Evolutionary conservation across 495 filamentous ascomycete genomes (phyloP).

Genomic region (Hypoxylon lienhwacheense): DNA sequence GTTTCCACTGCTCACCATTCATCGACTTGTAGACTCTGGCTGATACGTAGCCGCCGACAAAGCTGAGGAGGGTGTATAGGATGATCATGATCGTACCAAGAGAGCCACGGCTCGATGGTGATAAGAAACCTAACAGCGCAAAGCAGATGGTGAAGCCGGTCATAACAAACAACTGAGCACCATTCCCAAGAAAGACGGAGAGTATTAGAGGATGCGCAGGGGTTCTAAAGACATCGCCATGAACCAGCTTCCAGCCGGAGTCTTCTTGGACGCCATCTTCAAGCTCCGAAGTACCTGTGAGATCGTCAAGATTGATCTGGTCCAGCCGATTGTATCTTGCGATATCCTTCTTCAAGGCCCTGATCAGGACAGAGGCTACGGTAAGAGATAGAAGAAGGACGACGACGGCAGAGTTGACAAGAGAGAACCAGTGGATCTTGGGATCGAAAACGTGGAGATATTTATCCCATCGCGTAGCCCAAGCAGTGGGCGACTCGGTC

Average conservation of each 20-base stretch:
- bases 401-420: constrained; percentile 92
- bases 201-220: constrained; percentile 81
- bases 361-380: constrained; percentile 82
- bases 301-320: constrained; percentile 79
- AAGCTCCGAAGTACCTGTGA: constrained; percentile 70
- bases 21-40: constrained; percentile 89
- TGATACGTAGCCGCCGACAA: constrained; percentile 90
- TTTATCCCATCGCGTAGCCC: constrained; percentile 97
- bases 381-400: constrained; percentile 89
- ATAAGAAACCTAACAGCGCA: constrained; percentile 90
- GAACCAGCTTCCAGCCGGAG: constrained; percentile 97
- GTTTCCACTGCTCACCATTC: constrained; percentile 89
- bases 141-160: constrained; percentile 91
- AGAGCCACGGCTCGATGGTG: constrained; percentile 90
- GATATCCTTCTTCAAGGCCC: constrained; percentile 90
- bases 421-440: constrained; percentile 96
- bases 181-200: constrained; percentile 87
- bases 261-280: constrained; percentile 97
- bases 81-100: constrained; percentile 89
- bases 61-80: constrained; percentile 89
- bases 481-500: constrained; percentile 74
- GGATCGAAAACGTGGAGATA: constrained; percentile 95
- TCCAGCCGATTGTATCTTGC: constrained; percentile 93
- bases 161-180: constrained; percentile 97
- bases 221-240: constrained; percentile 94